A percentile compares a stretch with the other conserved stretches of the same genome.
Evolutionary conservation across 169 alveolate genomes (phyloP).

Genomic region (Neospora caninum): DNA sequence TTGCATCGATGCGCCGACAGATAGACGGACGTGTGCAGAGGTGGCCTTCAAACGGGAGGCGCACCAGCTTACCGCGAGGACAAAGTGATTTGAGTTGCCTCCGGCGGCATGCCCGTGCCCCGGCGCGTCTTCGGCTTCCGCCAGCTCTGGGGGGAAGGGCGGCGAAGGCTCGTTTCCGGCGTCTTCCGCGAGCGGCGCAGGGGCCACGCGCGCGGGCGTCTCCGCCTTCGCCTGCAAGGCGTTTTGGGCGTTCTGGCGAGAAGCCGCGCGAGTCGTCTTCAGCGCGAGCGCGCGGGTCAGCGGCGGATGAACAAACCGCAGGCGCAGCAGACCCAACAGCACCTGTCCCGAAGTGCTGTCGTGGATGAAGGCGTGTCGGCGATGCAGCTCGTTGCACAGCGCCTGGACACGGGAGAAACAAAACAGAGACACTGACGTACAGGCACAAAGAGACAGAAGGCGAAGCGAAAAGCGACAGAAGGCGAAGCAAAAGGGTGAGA

Average conservation of each 20-base stretch:
- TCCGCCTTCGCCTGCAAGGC: neutral
- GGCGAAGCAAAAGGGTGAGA: too few relatives aligned
- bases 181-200: neutral
- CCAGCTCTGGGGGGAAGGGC: neutral
- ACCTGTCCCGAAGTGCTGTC: neutral
- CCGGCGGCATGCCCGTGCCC: neutral
- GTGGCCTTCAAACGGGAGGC: too few relatives aligned
- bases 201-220: neutral
- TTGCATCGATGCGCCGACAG: too few relatives aligned
- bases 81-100: neutral
- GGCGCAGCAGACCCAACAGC: neutral
- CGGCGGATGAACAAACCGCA: neutral
- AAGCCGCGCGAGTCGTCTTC: neutral
- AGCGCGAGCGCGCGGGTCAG: slow-evolving; percentile 2
- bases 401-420: neutral
- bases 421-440: too few relatives aligned
- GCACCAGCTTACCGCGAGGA: neutral
- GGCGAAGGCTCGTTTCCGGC: neutral
- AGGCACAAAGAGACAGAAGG: too few relatives aligned
- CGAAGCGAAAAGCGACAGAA: too few relatives aligned
- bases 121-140: neutral
- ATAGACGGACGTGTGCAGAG: too few relatives aligned
- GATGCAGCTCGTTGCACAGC: neutral
- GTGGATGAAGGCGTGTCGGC: neutral
- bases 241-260: neutral